phyloP scores from a whole-genome alignment of 2,329 filamentous ascomycete species.

The Trichoderma afroharzianum region DNA sequence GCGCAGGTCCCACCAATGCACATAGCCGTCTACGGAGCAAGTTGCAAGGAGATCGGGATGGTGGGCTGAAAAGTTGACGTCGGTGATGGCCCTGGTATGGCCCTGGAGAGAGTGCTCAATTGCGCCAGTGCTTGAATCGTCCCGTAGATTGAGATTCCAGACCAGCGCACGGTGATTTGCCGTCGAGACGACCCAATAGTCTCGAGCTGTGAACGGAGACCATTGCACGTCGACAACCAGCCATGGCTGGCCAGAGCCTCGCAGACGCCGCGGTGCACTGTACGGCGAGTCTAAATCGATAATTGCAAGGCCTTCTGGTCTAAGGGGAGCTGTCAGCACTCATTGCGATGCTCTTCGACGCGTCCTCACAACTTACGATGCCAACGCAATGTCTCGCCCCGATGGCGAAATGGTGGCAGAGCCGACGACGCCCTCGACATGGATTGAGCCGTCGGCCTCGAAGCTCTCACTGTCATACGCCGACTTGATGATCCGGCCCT shows the following conservation, averaged over 20 bases:
- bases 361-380: slow-evolving; percentile 53
- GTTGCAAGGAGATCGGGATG: slow-evolving; percentile 87
- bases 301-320: slow-evolving; percentile 81
- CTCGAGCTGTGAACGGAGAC: slow-evolving; percentile 85
- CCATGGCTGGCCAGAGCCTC: slow-evolving; percentile 84
- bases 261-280: slow-evolving; percentile 77
- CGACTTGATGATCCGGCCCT: slow-evolving; percentile 58
- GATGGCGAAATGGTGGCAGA: slow-evolving; percentile 92
- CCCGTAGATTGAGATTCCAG: slow-evolving; percentile 81
- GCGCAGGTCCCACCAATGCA: slow-evolving; percentile 88
- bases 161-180: slow-evolving; percentile 92
- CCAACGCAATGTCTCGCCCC: slow-evolving; percentile 84
- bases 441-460: slow-evolving; percentile 77
- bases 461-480: slow-evolving; percentile 86
- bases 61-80: slow-evolving; percentile 93
- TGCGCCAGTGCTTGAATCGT: slow-evolving; percentile 64
- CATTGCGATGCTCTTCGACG: neutral
- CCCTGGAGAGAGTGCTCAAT: slow-evolving; percentile 87
- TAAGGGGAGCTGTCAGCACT: slow-evolving; percentile 28
- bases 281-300: slow-evolving; percentile 90
- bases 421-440: slow-evolving; percentile 76
- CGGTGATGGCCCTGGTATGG: slow-evolving; percentile 82
- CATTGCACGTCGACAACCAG: slow-evolving; percentile 94
- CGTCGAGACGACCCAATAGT: slow-evolving; percentile 92
- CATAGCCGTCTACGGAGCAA: slow-evolving; percentile 88